Percentiles rank a stretch among this genome's conserved stretches.
Conservation (phyloP, 2,329 filamentous ascomycete genomes). For the Cladosporium colombiae region DNA sequence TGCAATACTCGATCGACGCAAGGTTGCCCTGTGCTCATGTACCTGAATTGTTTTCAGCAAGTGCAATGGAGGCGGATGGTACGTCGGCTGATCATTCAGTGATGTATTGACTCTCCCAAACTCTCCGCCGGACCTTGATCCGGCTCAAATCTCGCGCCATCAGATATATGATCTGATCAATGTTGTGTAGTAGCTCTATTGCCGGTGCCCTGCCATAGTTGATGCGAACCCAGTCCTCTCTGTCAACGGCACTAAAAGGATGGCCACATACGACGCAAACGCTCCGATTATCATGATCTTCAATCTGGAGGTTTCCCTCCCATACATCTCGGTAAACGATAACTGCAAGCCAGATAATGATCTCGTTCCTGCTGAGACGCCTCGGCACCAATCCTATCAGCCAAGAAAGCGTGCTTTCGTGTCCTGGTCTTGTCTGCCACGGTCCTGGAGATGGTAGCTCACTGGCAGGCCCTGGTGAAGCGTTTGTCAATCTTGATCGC, state of each 20-base stretch:
- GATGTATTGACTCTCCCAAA: background rate
- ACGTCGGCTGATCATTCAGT: background rate
- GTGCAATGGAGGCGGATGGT: background rate
- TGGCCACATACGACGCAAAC: background rate
- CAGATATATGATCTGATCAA: background rate
- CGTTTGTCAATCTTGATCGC: background rate
- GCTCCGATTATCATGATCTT: background rate
- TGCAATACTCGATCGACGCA: background rate
- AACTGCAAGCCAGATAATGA: background rate
- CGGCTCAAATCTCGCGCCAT: background rate
- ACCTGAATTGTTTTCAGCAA: background rate
- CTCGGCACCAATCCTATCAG: background rate
- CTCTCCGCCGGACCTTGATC: background rate
- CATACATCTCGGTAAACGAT: background rate
- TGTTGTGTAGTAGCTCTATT: background rate
- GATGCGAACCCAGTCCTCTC: background rate
- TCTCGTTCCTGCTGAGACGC: background rate
- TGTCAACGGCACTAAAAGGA: background rate
- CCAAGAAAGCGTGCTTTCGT: background rate
- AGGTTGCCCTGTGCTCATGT: background rate
- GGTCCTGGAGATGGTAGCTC: background rate
- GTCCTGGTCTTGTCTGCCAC: background rate
- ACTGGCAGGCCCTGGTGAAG: background rate
- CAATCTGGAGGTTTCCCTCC: background rate
- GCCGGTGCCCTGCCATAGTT: background rate